Evolutionary conservation across 257 asterid genomes (phyloP).

Genomic region (Haberlea rhodopensis): DNA sequence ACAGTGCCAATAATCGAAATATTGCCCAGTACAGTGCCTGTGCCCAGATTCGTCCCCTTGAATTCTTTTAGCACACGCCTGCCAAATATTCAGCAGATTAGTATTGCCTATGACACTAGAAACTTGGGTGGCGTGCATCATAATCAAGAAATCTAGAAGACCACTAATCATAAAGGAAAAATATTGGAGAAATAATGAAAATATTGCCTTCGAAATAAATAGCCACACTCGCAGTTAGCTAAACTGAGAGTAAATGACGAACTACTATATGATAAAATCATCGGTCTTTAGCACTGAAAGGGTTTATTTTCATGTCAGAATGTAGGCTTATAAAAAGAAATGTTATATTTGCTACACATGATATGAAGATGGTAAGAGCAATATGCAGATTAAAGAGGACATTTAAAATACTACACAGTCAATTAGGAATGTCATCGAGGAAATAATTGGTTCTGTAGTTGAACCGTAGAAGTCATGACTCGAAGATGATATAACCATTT

Average conservation of each 20-base stretch:
- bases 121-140: background rate
- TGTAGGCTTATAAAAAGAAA: background rate
- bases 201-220: background rate
- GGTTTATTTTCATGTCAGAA: background rate
- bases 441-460: no score
- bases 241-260: background rate
- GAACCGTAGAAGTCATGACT: no score
- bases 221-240: background rate
- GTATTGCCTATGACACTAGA: background rate
- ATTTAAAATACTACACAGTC: background rate
- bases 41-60: constrained; percentile 73
- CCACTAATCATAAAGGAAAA: no score
- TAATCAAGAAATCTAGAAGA: background rate
- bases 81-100: background rate
- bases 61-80: constrained; percentile 68
- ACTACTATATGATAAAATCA: background rate
- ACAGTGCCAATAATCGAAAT: constrained; percentile 82
- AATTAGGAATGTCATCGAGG: background rate
- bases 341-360: background rate
- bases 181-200: background rate
- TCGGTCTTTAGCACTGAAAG: no score
- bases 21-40: constrained; percentile 88
- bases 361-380: background rate
- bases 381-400: background rate
- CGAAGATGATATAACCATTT: no score